Percentiles rank a stretch among this genome's conserved stretches.
Evolutionary conservation across 441 rosid genomes (phyloP).

Genomic region (Hura crepitans): DNA sequence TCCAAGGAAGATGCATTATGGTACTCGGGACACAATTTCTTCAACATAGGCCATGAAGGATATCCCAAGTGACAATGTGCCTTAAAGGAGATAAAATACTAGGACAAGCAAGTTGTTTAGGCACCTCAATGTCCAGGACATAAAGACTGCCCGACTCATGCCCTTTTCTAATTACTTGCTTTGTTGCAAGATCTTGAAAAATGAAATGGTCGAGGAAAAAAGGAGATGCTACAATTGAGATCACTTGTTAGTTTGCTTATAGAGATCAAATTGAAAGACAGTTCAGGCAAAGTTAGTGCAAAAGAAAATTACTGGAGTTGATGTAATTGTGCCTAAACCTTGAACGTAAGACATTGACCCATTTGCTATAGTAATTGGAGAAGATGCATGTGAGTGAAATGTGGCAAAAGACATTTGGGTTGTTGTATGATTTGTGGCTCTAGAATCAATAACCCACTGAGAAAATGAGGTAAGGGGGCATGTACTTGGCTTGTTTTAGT

Average conservation of each 20-base stretch:
- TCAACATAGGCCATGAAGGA: not conserved
- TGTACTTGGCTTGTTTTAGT: not conserved
- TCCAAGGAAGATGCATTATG: not conserved
- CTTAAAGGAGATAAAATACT: not conserved
- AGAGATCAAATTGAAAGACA: not conserved
- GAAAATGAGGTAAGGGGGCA: not conserved
- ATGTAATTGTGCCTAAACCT: not conserved
- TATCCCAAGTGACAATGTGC: not conserved
- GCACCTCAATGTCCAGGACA: not conserved
- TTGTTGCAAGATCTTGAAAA: not conserved
- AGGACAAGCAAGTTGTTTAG: not conserved
- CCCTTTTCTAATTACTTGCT: not conserved
- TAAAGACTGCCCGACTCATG: not conserved
- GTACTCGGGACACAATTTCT: not conserved
- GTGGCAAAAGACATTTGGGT: not conserved
- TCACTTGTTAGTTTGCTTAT: not conserved
- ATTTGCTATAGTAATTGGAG: not conserved
- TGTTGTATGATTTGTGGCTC: not conserved
- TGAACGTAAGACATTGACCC: not conserved
- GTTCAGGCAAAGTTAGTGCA: not conserved
- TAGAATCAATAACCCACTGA: not conserved
- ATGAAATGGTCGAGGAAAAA: not conserved
- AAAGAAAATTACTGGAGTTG: not conserved
- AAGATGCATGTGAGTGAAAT: not conserved
- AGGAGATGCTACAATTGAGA: not conserved